A percentile compares a stretch with the other conserved stretches of the same genome.
phyloP scores from a whole-genome alignment of 129 eudicot genomes.

The Flaveria robusta region DNA sequence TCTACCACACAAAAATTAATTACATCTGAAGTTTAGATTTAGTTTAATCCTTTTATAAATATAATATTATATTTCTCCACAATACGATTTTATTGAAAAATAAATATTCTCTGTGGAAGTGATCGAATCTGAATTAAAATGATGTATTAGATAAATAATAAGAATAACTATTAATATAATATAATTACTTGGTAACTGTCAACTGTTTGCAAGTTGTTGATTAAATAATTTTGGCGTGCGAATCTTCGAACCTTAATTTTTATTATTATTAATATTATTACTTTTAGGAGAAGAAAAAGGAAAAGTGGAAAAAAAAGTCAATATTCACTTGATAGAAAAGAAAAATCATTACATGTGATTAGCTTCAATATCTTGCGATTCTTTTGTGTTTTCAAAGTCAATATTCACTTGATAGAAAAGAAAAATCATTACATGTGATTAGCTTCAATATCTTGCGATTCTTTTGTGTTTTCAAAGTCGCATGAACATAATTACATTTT shows the following conservation, averaged over 20 bases:
- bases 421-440: constrained; percentile 24
- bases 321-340: constrained; percentile 27
- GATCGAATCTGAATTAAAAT: neutral
- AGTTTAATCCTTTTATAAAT: neutral
- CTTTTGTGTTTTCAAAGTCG: constrained; percentile 25
- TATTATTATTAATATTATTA: neutral
- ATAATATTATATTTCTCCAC: neutral
- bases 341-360: constrained; percentile 24
- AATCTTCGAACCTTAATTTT: constrained; percentile 22
- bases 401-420: constrained; percentile 27
- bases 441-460: neutral
- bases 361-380: neutral
- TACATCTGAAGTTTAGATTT: neutral
- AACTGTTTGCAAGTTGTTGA: constrained; percentile 30
- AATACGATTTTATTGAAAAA: neutral
- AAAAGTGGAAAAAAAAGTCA: constrained; percentile 28
- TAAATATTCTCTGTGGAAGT: neutral
- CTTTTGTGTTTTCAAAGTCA: constrained; percentile 29
- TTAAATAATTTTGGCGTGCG: constrained; percentile 36
- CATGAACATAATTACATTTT: constrained; percentile 19
- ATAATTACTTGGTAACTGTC: constrained; percentile 32
- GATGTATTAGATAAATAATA: neutral
- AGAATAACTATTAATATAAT: neutral
- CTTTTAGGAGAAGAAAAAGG: neutral
- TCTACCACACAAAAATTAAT: neutral